phyloP scores from a whole-genome alignment of 345 rosid genomes.

The Salix exigua region DNA sequence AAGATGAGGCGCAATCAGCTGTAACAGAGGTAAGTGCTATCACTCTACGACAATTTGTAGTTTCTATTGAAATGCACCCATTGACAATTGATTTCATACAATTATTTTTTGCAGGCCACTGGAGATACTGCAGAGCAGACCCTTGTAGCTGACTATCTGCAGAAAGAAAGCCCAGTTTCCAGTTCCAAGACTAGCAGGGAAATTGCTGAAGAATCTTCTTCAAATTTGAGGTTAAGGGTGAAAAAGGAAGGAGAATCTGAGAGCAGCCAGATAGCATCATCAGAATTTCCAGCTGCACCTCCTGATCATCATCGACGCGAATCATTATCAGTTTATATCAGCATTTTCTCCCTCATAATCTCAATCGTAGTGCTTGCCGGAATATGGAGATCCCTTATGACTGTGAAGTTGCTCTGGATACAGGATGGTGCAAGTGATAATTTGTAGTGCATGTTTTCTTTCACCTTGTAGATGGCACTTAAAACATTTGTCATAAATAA shows the following conservation, averaged over 20 bases:
- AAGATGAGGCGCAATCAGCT: conserved; percentile 43
- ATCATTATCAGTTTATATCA: conserved; percentile 9
- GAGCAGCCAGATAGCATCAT: conserved; percentile 3
- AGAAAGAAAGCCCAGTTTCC: conserved; percentile 7
- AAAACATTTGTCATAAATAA: neutral
- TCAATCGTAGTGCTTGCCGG: conserved; percentile 16
- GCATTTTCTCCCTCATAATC: conserved; percentile 15
- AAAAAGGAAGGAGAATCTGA: conserved; percentile 19
- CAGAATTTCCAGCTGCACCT: neutral
- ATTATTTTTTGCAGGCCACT: conserved; percentile 29
- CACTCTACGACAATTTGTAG: neutral
- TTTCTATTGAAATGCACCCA: neutral
- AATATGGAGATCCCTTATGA: conserved; percentile 6
- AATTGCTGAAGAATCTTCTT: conserved; percentile 13
- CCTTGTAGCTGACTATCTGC: conserved; percentile 10
- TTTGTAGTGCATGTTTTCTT: neutral
- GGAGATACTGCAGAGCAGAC: conserved; percentile 13
- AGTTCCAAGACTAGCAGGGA: conserved; percentile 14
- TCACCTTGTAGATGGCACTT: neutral
- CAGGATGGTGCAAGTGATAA: neutral
- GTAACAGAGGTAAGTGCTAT: conserved; percentile 40
- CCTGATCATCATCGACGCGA: neutral
- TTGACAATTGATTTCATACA: neutral
- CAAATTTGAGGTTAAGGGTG: conserved; percentile 30
- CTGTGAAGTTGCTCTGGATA: neutral